A percentile compares a stretch with the other conserved stretches of the same genome.
These are phyloP conservation scores for Biscogniauxia sp. DNA, from an alignment of 2,329 filamentous ascomycete genomes.

Conservation along the genomic window DNA sequence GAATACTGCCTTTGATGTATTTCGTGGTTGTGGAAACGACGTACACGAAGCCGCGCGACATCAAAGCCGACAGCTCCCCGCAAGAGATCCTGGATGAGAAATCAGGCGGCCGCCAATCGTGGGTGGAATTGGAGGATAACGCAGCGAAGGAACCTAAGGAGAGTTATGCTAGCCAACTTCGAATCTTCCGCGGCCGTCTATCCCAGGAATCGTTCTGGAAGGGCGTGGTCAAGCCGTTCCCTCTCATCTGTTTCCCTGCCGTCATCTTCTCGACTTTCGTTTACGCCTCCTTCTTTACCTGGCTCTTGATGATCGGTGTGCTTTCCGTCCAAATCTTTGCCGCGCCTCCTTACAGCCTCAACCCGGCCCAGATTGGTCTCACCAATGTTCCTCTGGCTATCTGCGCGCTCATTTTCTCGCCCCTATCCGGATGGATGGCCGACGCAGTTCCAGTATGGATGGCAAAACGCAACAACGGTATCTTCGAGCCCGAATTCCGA, in stretches of 20 bases:
- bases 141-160: slow-evolving; percentile 16
- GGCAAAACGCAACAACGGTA: slow-evolving; percentile 21
- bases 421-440: slow-evolving; percentile 25
- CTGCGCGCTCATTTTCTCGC: slow-evolving; percentile 22
- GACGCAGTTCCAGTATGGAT: slow-evolving; percentile 25
- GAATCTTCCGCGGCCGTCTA: slow-evolving; percentile 28
- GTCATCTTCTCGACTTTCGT: slow-evolving; percentile 27
- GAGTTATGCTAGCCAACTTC: slow-evolving; percentile 21
- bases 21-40: slow-evolving; percentile 46
- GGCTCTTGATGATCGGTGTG: slow-evolving; percentile 25
- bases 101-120: background rate
- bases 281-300: slow-evolving; percentile 26
- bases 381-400: slow-evolving; percentile 24
- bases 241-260: slow-evolving; percentile 26
- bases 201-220: slow-evolving; percentile 28
- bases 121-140: slow-evolving; percentile 16
- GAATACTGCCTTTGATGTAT: slow-evolving; percentile 39
- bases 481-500: slow-evolving; percentile 26
- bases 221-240: slow-evolving; percentile 27
- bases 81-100: slow-evolving; percentile 6
- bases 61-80: slow-evolving; percentile 3
- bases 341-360: slow-evolving; percentile 23
- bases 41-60: slow-evolving; percentile 22
- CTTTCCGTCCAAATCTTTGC: slow-evolving; percentile 24
- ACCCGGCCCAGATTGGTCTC: slow-evolving; percentile 21